Evolutionary conservation across 495 filamentous ascomycete genomes (phyloP), one percentile per base, ranked within the genome.

Genomic region (Margaritispora aquatica): DNA sequence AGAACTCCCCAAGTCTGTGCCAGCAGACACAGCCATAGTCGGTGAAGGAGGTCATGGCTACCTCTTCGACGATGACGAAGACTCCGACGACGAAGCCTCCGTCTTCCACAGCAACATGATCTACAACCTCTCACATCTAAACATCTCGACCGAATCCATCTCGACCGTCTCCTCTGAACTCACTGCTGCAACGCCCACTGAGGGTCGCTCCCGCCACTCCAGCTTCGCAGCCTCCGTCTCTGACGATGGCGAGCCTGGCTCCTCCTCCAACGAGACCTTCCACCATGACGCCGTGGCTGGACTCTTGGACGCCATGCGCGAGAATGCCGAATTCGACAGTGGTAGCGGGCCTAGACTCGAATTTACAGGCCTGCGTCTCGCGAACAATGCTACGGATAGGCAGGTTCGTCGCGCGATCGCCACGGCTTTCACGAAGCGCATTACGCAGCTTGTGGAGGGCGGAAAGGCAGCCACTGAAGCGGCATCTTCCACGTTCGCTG

Each of bases 351-450:
- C 47, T 5, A 13, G 31, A 64, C 78, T 97, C 11, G 94, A 99
- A 69, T 85, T 99, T 44, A 94, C 88, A 74, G 87, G 88, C 64
- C 80, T 96, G 34, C 84, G 92, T 5, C 88, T 99, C 74, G 87
- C 84, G 22, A 88, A 86, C 61, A 91, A 99, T 68, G 95, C 94
- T 5, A 89, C 87, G 1, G 92, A 96, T 63, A 79, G 86, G 65
- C 85, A 92, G 70, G 88, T 97, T 60, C 89, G 93, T 23, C 88
- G 87, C 2, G 90, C 94, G 2, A 84, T 97, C 26, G 89, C 87
- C 7, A 82, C 85, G 21, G 89, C 91, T 0, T 92, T 97, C 68
- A 87, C 89, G 69, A 88, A 87, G 62, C 87, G 88, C 41, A 85
- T 94, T 34, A 76, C 84, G 1, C 85, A 90, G 64, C 77, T 97